These are phyloP conservation scores for Nothophoma quercina DNA, from an alignment of 2,329 filamentous ascomycete genomes.

Conservation along the genomic window DNA sequence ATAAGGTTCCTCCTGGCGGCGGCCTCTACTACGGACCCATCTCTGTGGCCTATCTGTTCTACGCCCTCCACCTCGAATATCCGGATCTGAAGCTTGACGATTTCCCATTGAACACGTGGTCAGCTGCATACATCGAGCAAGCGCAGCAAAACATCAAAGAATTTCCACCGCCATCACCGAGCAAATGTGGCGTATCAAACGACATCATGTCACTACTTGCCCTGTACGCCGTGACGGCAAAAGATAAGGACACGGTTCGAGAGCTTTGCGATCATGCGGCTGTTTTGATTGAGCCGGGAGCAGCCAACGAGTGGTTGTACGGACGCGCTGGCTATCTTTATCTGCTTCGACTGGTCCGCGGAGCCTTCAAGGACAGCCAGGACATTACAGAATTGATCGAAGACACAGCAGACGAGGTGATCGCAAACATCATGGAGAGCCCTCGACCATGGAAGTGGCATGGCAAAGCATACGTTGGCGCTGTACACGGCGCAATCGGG, in stretches of 20 bases:
- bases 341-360: conserved; percentile 68
- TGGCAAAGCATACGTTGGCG: conserved; percentile 69
- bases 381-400: conserved; percentile 60
- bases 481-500: conserved; percentile 72
- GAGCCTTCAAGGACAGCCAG: conserved; percentile 61
- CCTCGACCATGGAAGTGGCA: conserved; percentile 70
- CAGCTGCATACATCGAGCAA: conserved; percentile 59
- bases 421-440: conserved; percentile 65
- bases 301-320: conserved; percentile 69
- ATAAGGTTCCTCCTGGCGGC: conserved; percentile 55
- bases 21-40: conserved; percentile 61
- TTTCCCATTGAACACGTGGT: conserved; percentile 58
- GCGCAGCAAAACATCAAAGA: conserved; percentile 58
- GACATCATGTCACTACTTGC: conserved; percentile 60
- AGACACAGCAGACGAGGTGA: conserved; percentile 63
- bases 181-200: conserved; percentile 59
- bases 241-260: conserved; percentile 58
- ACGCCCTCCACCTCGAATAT: conserved; percentile 58
- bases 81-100: conserved; percentile 57
- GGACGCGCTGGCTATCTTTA: conserved; percentile 74
- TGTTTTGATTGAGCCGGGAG: conserved; percentile 56
- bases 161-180: conserved; percentile 56
- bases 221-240: conserved; percentile 58
- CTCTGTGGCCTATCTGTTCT: conserved; percentile 59
- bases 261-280: conserved; percentile 60